Conservation (phyloP, 2,329 filamentous ascomycete species). For the Lasiodiplodia hormozganensis region DNA sequence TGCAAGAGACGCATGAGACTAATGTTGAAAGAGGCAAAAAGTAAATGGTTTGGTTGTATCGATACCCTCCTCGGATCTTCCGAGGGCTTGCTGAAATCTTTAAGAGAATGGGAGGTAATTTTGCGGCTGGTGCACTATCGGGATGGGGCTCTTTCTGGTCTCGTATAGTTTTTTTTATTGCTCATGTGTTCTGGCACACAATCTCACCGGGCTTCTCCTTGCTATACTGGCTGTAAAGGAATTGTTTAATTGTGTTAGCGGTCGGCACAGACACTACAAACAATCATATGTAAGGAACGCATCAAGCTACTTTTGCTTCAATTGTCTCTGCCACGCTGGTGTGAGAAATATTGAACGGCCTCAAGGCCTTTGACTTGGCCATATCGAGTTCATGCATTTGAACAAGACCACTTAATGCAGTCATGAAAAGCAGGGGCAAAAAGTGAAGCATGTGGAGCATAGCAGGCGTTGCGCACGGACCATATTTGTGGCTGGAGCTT, state of each 20-base stretch:
- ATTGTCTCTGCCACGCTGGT: background rate
- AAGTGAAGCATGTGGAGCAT: too few species aligned
- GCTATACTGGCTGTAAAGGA: background rate
- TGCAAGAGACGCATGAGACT: background rate
- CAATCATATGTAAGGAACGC: too few species aligned
- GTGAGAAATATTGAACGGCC: too few species aligned
- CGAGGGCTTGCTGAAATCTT: background rate
- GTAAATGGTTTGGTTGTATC: background rate
- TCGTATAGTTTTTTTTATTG: background rate
- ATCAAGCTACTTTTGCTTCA: background rate
- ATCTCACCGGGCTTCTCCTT: background rate
- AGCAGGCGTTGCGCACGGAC: background rate
- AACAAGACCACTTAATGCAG: too few species aligned
- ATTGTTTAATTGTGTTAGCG: background rate
- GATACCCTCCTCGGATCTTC: slow-evolving; percentile 13
- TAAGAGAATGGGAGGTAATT: background rate
- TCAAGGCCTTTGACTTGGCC: too few species aligned
- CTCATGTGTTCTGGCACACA: background rate
- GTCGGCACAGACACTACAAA: background rate
- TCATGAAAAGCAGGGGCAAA: too few species aligned
- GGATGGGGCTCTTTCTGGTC: background rate
- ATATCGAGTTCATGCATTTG: too few species aligned
- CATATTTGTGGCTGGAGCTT: slow-evolving; percentile 7
- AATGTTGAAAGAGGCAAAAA: background rate
- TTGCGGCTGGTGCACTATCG: background rate